A percentile compares a stretch with the other conserved stretches of the same genome.
Evolutionary conservation across 257 asterid species (phyloP).

Genomic region (Datura wrightii): DNA sequence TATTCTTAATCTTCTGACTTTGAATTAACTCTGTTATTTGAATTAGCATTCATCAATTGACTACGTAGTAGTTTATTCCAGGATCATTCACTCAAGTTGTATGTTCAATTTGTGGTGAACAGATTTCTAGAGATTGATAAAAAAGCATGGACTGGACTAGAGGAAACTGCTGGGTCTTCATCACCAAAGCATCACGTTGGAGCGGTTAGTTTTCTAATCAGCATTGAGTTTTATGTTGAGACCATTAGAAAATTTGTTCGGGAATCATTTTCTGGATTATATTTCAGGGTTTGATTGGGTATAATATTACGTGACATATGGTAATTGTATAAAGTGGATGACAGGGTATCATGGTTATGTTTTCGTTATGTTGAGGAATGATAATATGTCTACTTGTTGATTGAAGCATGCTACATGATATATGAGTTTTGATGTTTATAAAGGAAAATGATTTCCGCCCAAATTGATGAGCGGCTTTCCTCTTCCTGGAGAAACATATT

Average conservation of each 20-base stretch:
- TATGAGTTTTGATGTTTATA: neutral
- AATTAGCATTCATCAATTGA: neutral
- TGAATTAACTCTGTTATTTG: neutral
- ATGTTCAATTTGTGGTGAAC: conserved; percentile 27
- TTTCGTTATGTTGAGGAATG: neutral
- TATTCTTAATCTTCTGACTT: neutral
- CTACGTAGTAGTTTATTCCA: neutral
- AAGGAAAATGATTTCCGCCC: neutral
- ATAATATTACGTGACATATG: neutral
- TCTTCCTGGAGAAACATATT: neutral
- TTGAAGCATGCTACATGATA: conserved; percentile 7
- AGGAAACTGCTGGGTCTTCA: conserved; percentile 72
- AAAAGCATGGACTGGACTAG: conserved; percentile 80
- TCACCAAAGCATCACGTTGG: conserved; percentile 76
- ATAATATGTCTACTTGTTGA: neutral
- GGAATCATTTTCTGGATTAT: conserved; percentile 4
- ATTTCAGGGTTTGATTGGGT: conserved; percentile 2
- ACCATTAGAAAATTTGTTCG: neutral
- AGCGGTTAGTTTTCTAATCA: conserved; percentile 59
- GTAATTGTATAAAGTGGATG: conserved; percentile 7
- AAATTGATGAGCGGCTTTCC: neutral
- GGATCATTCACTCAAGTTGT: conserved; percentile 11
- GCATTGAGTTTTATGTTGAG: neutral
- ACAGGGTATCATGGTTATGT: neutral
- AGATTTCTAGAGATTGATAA: conserved; percentile 75